A percentile compares a stretch with the other conserved stretches of the same genome.
Conservation (phyloP, 306 rosid genomes). For the Quercus cerris region DNA sequence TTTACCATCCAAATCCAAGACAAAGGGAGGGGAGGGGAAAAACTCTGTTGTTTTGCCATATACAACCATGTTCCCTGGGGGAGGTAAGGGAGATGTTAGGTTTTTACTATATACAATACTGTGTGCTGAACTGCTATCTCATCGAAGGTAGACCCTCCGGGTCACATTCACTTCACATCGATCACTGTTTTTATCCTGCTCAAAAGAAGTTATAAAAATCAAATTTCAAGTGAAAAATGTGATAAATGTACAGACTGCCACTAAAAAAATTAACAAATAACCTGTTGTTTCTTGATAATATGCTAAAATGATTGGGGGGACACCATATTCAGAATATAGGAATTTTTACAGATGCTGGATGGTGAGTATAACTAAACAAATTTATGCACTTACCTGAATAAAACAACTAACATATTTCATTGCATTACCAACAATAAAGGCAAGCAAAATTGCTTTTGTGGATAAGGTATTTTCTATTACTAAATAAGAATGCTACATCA, state of each 20-base stretch:
- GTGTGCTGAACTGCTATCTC: constrained; percentile 12
- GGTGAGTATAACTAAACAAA: too few species aligned
- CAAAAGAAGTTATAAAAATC: neutral
- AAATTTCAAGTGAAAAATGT: constrained; percentile 15
- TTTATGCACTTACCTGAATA: too few species aligned
- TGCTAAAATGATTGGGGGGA: neutral
- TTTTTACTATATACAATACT: constrained; percentile 20
- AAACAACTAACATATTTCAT: too few species aligned
- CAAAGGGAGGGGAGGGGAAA: neutral
- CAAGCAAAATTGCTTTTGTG: too few species aligned
- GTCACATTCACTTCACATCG: constrained; percentile 11
- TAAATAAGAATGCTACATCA: too few species aligned
- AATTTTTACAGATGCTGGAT: too few species aligned
- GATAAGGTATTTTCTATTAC: too few species aligned
- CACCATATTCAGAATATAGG: neutral
- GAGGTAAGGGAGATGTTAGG: neutral
- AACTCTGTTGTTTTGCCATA: neutral
- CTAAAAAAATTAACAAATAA: neutral
- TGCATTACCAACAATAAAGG: too few species aligned
- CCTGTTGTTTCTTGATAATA: neutral
- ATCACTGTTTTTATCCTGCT: constrained; percentile 36
- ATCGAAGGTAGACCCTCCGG: constrained; percentile 37
- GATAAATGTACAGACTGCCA: neutral
- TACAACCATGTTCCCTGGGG: neutral
- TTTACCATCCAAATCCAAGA: constrained; percentile 9